Base-by-base conservation (phyloP, 1,139 yeast species). In the Hansenula sp. region DNA sequence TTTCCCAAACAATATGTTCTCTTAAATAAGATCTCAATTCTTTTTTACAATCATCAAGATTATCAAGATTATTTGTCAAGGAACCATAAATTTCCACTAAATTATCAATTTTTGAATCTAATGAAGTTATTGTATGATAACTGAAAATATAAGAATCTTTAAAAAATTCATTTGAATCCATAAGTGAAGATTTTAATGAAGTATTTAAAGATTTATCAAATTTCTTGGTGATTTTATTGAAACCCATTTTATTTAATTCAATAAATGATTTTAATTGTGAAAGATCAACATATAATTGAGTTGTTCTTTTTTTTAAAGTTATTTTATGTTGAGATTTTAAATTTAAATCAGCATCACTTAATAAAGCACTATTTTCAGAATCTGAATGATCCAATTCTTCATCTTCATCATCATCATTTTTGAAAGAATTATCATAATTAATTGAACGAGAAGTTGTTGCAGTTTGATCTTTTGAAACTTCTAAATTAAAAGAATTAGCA, bases 1-100 rank as follows among this genome's bases (percentile, higher is more conserved):
- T 69, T 58, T 81, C 87, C 83, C 87, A 82, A 10, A 82, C 86
- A 39, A 82, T 82, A 54, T 80, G 86, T 47, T 82, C 88, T 55
- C 85, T 73, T 44, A 82, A 64, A 52, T 75, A 80, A 5, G 82
- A 71, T 39, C 80, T 77, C 47, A 82, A 65, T 38, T 57, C 60
- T 5, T 46, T 45, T 43, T 55, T 60, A 34, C 62, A 59, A 9
- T 48, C 51, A 10, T 57, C 59, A 2, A 61, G 27, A 28, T 56
- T 47, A 28, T 51, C 47, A 3, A 53, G 39, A 38, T 56, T 57
- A 14, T 53, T 53, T 5, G 69, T 68, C 32, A 69, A 61, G 6
- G 62, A 55, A 4, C 71, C 62, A 45, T 75, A 79, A 17, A 75
- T 67, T 42, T 72, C 71, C 36, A 74, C 68, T 34, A 79, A 55